A percentile compares a stretch with the other conserved stretches of the same genome.
phyloP scores from a whole-genome alignment of 192 early-diverging fungal species.

The Pilobolus umbonatus region DNA sequence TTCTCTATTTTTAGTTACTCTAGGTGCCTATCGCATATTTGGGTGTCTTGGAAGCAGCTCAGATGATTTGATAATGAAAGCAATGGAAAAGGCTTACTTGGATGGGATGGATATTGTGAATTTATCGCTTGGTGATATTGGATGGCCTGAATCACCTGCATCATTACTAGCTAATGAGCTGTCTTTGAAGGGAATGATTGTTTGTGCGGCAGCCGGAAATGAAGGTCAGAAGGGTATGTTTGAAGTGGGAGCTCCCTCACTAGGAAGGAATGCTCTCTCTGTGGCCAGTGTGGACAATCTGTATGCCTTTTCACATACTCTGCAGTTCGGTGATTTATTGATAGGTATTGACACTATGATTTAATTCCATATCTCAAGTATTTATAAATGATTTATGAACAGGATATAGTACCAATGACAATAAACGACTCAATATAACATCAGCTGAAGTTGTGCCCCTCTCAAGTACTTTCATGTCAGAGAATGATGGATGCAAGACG shows the following conservation, averaged over 20 bases:
- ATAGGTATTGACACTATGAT: slow-evolving; percentile 28
- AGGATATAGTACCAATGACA: slow-evolving; percentile 22
- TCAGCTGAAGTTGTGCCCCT: slow-evolving; percentile 32
- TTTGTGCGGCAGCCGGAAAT: slow-evolving; percentile 74
- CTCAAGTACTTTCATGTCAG: slow-evolving; percentile 31
- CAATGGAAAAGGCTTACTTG: slow-evolving; percentile 42
- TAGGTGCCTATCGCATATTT: slow-evolving; percentile 64
- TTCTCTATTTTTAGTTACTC: too few species aligned
- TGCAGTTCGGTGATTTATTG: slow-evolving; percentile 4
- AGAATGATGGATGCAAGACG: slow-evolving; percentile 46
- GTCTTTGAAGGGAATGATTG: slow-evolving; percentile 44
- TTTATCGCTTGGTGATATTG: slow-evolving; percentile 57
- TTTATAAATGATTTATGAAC: slow-evolving; percentile 1
- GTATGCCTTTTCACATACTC: slow-evolving; percentile 18
- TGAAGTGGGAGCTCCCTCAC: slow-evolving; percentile 44
- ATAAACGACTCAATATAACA: slow-evolving; percentile 20
- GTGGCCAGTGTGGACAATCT: slow-evolving; percentile 58
- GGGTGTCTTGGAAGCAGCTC: slow-evolving; percentile 44
- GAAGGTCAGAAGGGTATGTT: slow-evolving; percentile 57
- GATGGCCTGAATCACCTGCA: slow-evolving; percentile 50
- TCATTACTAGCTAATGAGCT: slow-evolving; percentile 43
- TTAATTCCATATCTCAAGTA: background rate
- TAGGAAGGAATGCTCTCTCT: slow-evolving; percentile 47
- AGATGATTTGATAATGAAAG: slow-evolving; percentile 54
- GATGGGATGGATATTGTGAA: slow-evolving; percentile 59